These are phyloP conservation scores for Hydnomerulius pinastri DNA, from an alignment of 768 basidiomycete genomes.

Conservation along the genomic window DNA sequence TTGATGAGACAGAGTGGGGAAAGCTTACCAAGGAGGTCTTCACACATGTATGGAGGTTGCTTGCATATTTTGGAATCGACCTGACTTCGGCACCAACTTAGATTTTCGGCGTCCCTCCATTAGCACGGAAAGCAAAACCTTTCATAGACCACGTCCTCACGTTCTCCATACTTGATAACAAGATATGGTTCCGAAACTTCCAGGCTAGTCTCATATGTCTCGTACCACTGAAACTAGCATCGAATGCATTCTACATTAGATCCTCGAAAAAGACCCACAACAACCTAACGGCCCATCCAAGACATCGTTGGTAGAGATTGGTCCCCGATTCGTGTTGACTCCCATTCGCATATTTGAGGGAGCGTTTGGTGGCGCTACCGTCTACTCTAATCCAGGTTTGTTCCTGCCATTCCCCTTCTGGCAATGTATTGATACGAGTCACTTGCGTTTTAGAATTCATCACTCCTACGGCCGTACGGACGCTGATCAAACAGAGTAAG, in stretches of 20 bases:
- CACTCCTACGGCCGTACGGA: slow-evolving; percentile 81
- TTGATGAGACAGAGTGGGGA: slow-evolving; percentile 88
- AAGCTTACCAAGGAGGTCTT: slow-evolving; percentile 90
- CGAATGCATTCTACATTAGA: slow-evolving; percentile 46
- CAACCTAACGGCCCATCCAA: slow-evolving; percentile 85
- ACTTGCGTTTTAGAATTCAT: slow-evolving; percentile 71
- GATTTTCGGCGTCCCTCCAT: slow-evolving; percentile 94
- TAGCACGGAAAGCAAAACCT: slow-evolving; percentile 90
- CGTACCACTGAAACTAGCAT: background rate
- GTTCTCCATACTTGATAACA: slow-evolving; percentile 92
- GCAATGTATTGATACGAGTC: background rate
- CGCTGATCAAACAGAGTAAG: slow-evolving; percentile 64
- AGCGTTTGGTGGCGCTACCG: slow-evolving; percentile 91
- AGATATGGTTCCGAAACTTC: slow-evolving; percentile 99
- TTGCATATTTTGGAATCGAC: background rate
- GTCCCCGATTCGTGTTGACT: slow-evolving; percentile 94
- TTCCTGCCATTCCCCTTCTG: slow-evolving; percentile 2
- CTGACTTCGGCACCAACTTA: slow-evolving; percentile 32
- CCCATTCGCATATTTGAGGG: slow-evolving; percentile 99
- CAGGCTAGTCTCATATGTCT: slow-evolving; percentile 57
- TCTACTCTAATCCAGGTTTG: slow-evolving; percentile 93
- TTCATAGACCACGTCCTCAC: slow-evolving; percentile 98
- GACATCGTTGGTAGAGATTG: slow-evolving; percentile 93
- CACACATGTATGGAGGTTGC: slow-evolving; percentile 67
- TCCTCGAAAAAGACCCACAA: slow-evolving; percentile 90